phyloP scores from a whole-genome alignment of 2,329 filamentous ascomycete species.

The Sclerotinia glacialis region DNA sequence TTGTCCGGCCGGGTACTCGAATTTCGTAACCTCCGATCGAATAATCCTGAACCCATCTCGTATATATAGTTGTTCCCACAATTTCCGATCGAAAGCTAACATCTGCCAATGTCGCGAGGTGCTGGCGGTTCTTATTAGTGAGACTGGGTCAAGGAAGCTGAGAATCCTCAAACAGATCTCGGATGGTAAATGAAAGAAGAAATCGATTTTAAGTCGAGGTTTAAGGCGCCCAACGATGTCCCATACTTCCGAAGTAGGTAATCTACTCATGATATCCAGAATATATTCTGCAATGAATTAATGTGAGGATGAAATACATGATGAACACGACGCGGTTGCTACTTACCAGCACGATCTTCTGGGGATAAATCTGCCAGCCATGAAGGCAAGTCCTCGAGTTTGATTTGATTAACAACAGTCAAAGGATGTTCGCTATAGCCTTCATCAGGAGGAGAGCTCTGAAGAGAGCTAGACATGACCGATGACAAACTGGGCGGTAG shows the following conservation, averaged over 20 bases:
- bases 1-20: slow-evolving; percentile 50
- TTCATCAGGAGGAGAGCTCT: slow-evolving; percentile 37
- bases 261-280: slow-evolving; percentile 70
- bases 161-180: slow-evolving; percentile 91
- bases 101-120: slow-evolving; percentile 80
- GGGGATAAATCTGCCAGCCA: slow-evolving; percentile 33
- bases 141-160: slow-evolving; percentile 76
- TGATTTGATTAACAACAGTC: slow-evolving; percentile 26
- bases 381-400: slow-evolving; percentile 27
- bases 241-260: slow-evolving; percentile 77
- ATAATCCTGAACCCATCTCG: slow-evolving; percentile 83
- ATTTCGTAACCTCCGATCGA: slow-evolving; percentile 60
- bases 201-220: slow-evolving; percentile 88
- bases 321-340: not conserved
- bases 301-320: slow-evolving; percentile 5
- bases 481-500: slow-evolving; percentile 27
- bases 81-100: slow-evolving; percentile 74
- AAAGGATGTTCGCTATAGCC: slow-evolving; percentile 41
- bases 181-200: slow-evolving; percentile 77
- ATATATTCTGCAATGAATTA: slow-evolving; percentile 62
- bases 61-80: slow-evolving; percentile 83
- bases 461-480: slow-evolving; percentile 15
- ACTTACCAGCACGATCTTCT: slow-evolving; percentile 35
- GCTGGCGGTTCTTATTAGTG: slow-evolving; percentile 73
- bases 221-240: slow-evolving; percentile 77